Percentiles rank a stretch among this genome's conserved stretches.
Evolutionary conservation across 768 basidiomycete genomes (phyloP).

Genomic region (Serendipita vermifera): DNA sequence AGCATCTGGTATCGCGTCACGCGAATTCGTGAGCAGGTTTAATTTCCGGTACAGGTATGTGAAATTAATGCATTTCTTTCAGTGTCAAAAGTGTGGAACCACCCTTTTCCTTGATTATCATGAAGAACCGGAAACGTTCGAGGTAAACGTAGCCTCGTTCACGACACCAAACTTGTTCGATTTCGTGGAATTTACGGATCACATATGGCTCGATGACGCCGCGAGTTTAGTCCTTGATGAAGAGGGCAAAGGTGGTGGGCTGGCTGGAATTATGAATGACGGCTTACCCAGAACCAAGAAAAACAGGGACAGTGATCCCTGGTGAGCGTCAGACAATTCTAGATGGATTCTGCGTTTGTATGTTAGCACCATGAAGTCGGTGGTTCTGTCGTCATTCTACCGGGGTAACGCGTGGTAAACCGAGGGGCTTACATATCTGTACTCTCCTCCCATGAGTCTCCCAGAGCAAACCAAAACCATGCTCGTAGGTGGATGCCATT

Average conservation of each 20-base stretch:
- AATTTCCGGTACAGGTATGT: not conserved
- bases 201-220: slow-evolving; percentile 7
- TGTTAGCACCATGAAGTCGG: too few relatives aligned
- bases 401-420: too few relatives aligned
- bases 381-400: too few relatives aligned
- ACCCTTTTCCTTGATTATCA: not conserved
- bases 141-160: not conserved
- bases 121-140: not conserved
- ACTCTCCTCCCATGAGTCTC: not conserved
- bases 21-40: not conserved
- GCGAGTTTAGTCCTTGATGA: not conserved
- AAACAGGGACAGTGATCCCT: not conserved
- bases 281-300: not conserved
- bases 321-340: too few relatives aligned
- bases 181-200: not conserved
- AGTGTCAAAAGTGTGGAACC: slow-evolving; percentile 5
- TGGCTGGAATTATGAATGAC: not conserved
- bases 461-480: not conserved
- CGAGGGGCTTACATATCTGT: too few relatives aligned
- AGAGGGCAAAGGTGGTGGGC: not conserved
- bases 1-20: not conserved
- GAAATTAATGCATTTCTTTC: not conserved
- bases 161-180: slow-evolving; percentile 5
- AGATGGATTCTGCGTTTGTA: too few relatives aligned
- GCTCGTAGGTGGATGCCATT: not conserved